A percentile compares a stretch with the other conserved stretches of the same genome.
Evolutionary conservation across 345 rosid genomes (phyloP).

Genomic region (Eucalyptus polyanthemos): DNA sequence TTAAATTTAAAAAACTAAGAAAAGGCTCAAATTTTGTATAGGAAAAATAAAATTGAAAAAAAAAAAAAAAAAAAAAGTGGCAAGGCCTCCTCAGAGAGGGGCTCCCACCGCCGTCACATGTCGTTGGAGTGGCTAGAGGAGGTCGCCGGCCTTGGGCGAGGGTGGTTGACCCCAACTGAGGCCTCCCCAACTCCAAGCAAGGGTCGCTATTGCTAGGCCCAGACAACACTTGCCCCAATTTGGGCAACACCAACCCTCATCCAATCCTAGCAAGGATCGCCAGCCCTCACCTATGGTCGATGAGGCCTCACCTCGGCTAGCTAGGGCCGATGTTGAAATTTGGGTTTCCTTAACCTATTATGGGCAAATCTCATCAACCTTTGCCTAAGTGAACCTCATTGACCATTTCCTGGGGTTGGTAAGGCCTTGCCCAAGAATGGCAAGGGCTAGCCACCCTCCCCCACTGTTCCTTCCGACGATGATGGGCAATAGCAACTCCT

Average conservation of each 20-base stretch:
- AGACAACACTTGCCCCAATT: rapidly evolving
- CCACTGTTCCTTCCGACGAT: rapidly evolving
- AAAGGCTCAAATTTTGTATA: too few relatives aligned
- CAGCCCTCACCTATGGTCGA: rapidly evolving
- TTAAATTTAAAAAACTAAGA: too few relatives aligned
- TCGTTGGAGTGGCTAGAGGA: too few relatives aligned
- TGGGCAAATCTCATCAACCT: too few relatives aligned
- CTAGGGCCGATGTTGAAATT: rapidly evolving
- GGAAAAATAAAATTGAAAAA: too few relatives aligned
- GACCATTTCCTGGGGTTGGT: rapidly evolving
- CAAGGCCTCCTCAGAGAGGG: too few relatives aligned
- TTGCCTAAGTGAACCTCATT: too few relatives aligned
- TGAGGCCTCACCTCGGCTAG: rapidly evolving
- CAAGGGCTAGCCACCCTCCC: rapidly evolving
- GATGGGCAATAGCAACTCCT: rapidly evolving
- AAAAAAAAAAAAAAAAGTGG: too few relatives aligned
- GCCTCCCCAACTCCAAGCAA: too few relatives aligned
- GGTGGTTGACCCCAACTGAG: rapidly evolving
- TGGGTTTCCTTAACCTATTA: too few relatives aligned
- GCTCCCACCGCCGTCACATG: rapidly evolving
- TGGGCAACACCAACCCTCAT: rapidly evolving
- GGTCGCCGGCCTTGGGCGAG: rapidly evolving
- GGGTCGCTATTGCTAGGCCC: rapidly evolving
- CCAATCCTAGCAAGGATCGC: rapidly evolving
- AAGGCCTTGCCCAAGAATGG: too few relatives aligned